phyloP scores from a whole-genome alignment of 306 rosid species.

The Cercis canadensis region DNA sequence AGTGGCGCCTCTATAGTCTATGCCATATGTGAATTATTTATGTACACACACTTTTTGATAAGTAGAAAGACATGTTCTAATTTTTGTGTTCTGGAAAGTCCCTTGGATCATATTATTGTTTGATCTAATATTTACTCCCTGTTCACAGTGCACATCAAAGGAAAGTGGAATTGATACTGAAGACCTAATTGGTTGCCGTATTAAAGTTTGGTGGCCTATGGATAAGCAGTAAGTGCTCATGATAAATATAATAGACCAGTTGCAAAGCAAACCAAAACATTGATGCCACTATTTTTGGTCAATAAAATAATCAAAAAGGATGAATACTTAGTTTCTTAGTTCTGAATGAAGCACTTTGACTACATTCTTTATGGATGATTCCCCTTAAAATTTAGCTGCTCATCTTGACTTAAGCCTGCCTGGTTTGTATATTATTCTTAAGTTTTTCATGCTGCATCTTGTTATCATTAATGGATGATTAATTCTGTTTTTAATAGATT shows the following conservation, averaged over 20 bases:
- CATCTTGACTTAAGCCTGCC: slow-evolving; percentile 10
- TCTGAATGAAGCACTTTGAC: slow-evolving; percentile 31
- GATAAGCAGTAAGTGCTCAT: slow-evolving; percentile 72
- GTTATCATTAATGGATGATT: slow-evolving; percentile 25
- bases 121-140: slow-evolving; percentile 41
- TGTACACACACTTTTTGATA: not conserved
- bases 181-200: slow-evolving; percentile 88
- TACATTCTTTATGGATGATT: slow-evolving; percentile 4
- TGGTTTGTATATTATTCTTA: slow-evolving; percentile 4
- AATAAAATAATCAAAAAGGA: not conserved
- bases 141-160: slow-evolving; percentile 63
- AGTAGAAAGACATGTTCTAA: not conserved
- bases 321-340: not conserved
- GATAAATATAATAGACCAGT: slow-evolving; percentile 25
- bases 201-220: slow-evolving; percentile 99
- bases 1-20: too few relatives aligned
- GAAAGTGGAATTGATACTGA: slow-evolving; percentile 70
- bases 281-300: not conserved
- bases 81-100: slow-evolving; percentile 20
- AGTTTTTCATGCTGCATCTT: slow-evolving; percentile 23
- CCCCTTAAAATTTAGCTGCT: slow-evolving; percentile 9
- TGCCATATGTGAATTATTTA: too few relatives aligned
- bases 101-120: slow-evolving; percentile 27
- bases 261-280: slow-evolving; percentile 28
- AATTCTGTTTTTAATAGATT: slow-evolving; percentile 26